Base-by-base conservation (phyloP, 306 rosid genomes). In the Trifolium pratense region DNA sequence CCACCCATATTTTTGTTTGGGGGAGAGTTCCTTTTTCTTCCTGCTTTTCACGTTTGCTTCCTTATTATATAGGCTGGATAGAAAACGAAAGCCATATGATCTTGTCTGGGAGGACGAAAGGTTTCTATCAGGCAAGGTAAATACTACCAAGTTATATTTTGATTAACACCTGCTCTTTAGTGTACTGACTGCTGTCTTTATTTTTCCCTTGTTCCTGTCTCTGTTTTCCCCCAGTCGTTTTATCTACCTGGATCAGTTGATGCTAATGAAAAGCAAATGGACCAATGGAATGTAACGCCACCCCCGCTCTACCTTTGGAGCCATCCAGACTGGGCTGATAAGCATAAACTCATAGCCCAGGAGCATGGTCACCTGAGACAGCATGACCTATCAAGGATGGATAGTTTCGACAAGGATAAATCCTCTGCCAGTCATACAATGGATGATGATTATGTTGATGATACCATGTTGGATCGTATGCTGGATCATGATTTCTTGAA, bases 251-350 rank as follows among this genome's bases (percentile, higher is more conserved):
- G 97, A 77, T 91, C 97, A 37, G 82, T 88, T 72, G 82, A 87
- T 80, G 61, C 64, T 23, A 82, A 86, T 31, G 88, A 89, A 78
- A 88, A 78, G 70, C 96, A 85, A 80, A 75, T 88, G 71, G 97
- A 88, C 1, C 92, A 91, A 49, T 91, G 91, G 91, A 91, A 91
- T 81, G 8, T 67, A 14, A 84, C 1, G 69, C 45, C 96, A 7
- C 97, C 98, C 9, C 73, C 84, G n/a, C 90, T 91, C n/a, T 89
- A 71, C 77, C 89, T 93, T 55, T 93, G 98, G 97, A 91, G 97
- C 51, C 92, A 67, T 72, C 79, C 57, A 55, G 94, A 87, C 76
- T 91, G 86, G 83, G 70, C 90, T 23, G 68, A 64, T 32, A 65
- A 67, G 69, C 92, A 91, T 79, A 84, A 56, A 79, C 69, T 12